Base-by-base conservation (phyloP, 2,329 filamentous ascomycete species). In the Hymenoscyphus repandus region DNA sequence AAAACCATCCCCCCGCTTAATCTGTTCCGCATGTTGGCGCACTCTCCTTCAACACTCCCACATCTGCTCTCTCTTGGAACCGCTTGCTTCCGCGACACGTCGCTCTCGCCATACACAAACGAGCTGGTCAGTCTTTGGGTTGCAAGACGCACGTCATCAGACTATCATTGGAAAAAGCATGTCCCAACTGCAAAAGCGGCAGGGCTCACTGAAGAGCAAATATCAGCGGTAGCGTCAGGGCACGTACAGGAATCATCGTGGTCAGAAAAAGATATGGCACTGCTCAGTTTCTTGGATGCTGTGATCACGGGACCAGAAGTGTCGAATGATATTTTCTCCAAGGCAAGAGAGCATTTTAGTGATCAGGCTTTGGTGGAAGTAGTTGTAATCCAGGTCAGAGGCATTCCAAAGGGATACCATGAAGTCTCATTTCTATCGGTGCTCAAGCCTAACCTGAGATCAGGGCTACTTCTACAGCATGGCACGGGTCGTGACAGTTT, bases 121-220 rank as follows among this genome's bases (percentile, higher is more conserved):
- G 58, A 59, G 47, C 48, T 61, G 12, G 45, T 59, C 17, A 57
- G 57, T 38, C 46, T 61, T 37, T 45, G 56, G 34, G 56, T 55
- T 34, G 57, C 58, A 11, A 46, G 47, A 32, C 52, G 55, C 10
- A 31, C 58, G 22, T 43, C 47, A 12, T 61, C 53, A 33, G 58
- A 61, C 17, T 61, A 61, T 44, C 58, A 61, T 40, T 58, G 55
- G 50, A 56, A 55, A 40, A 57, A 59, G 22, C 57, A 61, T 41
- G 50, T 59, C 27, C 52, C 49, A 27, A 54, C 57, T 37, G 55
- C 56, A 6, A 53, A 43, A 45, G 33, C 50, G 13, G 50, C 46
- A 22, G 57, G 55, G 15, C 42, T 61, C 13, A 49, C 57, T 2
- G 55, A 56, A 15, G 42, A 22, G 6, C 55, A 59, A 20, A 57